Evolutionary conservation across 2,329 filamentous ascomycete genomes (phyloP), one percentile per base, ranked within the genome.

Genomic region (Aspergillus pseudoterreus): DNA sequence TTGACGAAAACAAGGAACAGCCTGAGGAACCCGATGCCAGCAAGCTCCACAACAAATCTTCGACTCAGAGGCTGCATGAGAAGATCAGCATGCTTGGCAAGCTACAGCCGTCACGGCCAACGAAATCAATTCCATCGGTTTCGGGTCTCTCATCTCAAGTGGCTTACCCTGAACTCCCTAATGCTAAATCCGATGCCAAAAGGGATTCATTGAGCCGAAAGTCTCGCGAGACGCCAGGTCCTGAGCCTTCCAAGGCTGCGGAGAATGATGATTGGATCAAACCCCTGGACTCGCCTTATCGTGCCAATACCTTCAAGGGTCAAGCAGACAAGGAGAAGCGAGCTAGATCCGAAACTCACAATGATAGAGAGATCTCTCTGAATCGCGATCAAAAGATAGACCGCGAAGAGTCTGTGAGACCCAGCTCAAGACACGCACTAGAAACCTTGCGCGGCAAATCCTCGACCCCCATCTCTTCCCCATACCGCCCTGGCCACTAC

Each of bases 41-140:
- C 5, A 81, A 78, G 59, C 70, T 80, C 2, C 86, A 92, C 64
- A 90, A 85, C 71, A 95, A 95, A 68, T 92, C 90, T 0, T 95
- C 94, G n/a, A 96, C 94, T 0, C 92, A 97, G 69, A 81, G 89
- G 41, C 78, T 99, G 14, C 91, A 96, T 58, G 92, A 97, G 63
- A 90, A 92, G 62, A 97, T 99, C 62, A 95, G 85, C 56, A 82
- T 85, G 78, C 78, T 87, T 36, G 81, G 81, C 33, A 77, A 85
- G 70, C 73, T 80, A 54, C 75, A 76, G 48, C 66, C 76, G 59
- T 65, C 71, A 35, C 66, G 75, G 43, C 67, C 71, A 6, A 75
- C 71, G 6, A 76, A 77, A 54, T 77, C 75, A 8, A 76, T 76
- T 39, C 67, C 72, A 19, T 60, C 72, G 4, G 60, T 59, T 27